Conservation (phyloP, 1,284 basidiomycete genomes). For the Hypsizygus ulmarius region DNA sequence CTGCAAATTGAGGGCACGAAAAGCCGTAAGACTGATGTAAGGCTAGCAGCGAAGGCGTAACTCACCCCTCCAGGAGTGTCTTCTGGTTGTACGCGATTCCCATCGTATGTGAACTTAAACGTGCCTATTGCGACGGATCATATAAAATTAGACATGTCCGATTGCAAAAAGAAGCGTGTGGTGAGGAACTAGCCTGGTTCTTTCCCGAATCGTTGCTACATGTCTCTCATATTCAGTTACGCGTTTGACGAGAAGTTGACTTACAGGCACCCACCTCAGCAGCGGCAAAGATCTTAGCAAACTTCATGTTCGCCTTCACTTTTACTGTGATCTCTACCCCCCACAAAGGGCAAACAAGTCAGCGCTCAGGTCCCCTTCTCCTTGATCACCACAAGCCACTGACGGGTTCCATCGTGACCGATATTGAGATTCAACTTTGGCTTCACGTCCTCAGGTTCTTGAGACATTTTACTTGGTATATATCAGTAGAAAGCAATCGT, state of each 20-base stretch:
- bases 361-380: neutral
- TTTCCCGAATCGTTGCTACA: slow-evolving; percentile 58
- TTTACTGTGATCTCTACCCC: slow-evolving; percentile 60
- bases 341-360: neutral
- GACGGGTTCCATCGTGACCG: slow-evolving; percentile 47
- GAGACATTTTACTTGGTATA: slow-evolving; percentile 39
- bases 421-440: slow-evolving; percentile 63
- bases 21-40: neutral
- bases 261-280: slow-evolving; percentile 49
- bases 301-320: slow-evolving; percentile 60
- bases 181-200: slow-evolving; percentile 43
- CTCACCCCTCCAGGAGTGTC: slow-evolving; percentile 53
- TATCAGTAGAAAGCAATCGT: neutral
- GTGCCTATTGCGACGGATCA: slow-evolving; percentile 37
- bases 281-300: slow-evolving; percentile 63
- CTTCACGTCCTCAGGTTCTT: slow-evolving; percentile 61
- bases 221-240: neutral
- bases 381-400: slow-evolving; percentile 16
- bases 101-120: slow-evolving; percentile 57
- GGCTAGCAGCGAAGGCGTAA: neutral
- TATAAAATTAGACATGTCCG: neutral
- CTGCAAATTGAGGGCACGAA: slow-evolving; percentile 27
- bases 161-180: neutral
- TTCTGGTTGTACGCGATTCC: slow-evolving; percentile 43
- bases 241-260: slow-evolving; percentile 2